Conservation (phyloP, 352 stramenopile species). For the Saprolegnia parasitica region DNA sequence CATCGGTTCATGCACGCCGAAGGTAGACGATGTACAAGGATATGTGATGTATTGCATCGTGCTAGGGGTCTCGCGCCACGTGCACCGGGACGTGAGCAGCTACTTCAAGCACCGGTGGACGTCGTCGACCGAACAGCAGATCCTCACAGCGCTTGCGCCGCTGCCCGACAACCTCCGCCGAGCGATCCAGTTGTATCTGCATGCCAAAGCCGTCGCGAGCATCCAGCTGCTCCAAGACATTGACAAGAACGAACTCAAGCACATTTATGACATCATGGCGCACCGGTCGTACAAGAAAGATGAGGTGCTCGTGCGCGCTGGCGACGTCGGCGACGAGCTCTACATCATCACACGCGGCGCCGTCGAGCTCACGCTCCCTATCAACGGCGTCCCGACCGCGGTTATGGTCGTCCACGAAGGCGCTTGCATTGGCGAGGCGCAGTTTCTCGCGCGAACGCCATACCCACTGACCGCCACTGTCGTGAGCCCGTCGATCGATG, state of each 20-base stretch:
- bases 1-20: constrained; percentile 19
- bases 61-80: constrained; percentile 9
- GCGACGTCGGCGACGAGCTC: constrained; percentile 15
- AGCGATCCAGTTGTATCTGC: constrained; percentile 20
- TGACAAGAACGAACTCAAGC: background rate
- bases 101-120: constrained; percentile 21
- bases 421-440: constrained; percentile 15
- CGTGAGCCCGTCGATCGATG: constrained; percentile 7
- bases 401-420: constrained; percentile 3
- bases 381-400: background rate
- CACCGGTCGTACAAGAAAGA: constrained; percentile 17
- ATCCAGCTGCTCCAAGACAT: constrained; percentile 9
- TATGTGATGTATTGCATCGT: background rate
- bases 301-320: constrained; percentile 14
- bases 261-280: constrained; percentile 22
- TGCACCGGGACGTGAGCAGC: constrained; percentile 11
- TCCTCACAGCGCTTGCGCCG: background rate
- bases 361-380: background rate
- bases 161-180: constrained; percentile 25
- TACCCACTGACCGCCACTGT: constrained; percentile 1
- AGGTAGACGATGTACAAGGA: background rate
- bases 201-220: constrained; percentile 2
- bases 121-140: constrained; percentile 10
- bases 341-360: constrained; percentile 17
- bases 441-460: constrained; percentile 6